These are phyloP conservation scores for Neonectria hederae DNA, from an alignment of 2,329 filamentous ascomycete species.

Conservation along the genomic window DNA sequence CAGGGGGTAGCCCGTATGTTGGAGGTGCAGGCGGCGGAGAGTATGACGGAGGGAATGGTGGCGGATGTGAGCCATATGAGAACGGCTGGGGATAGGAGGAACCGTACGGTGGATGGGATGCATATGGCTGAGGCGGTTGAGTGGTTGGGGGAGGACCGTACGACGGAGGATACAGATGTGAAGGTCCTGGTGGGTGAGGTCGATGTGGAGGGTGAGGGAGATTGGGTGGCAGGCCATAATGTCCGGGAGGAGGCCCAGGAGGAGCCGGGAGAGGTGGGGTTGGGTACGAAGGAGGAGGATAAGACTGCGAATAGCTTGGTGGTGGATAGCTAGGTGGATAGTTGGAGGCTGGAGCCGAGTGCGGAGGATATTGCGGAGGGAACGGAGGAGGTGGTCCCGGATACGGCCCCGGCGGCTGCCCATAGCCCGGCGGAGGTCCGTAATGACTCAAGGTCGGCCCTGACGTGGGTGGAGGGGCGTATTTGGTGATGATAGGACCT, in stretches of 20 bases:
- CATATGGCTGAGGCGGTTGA: constrained; percentile 19
- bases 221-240: constrained; percentile 27
- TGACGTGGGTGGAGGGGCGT: constrained; percentile 41
- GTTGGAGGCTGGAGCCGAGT: constrained; percentile 32
- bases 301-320: constrained; percentile 38
- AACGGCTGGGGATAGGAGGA: constrained; percentile 32
- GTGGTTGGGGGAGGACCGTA: constrained; percentile 34
- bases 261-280: constrained; percentile 35
- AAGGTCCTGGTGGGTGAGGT: constrained; percentile 19
- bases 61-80: constrained; percentile 33
- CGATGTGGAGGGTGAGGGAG: constrained; percentile 29
- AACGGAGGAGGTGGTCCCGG: constrained; percentile 37
- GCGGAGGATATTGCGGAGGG: constrained; percentile 36
- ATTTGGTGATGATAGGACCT: constrained; percentile 50
- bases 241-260: constrained; percentile 29
- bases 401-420: constrained; percentile 39
- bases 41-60: constrained; percentile 35
- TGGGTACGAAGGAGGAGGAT: constrained; percentile 37
- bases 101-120: constrained; percentile 17
- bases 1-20: constrained; percentile 28
- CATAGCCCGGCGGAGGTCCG: constrained; percentile 39
- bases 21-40: constrained; percentile 33
- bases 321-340: constrained; percentile 43
- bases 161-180: constrained; percentile 33
- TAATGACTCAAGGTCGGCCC: constrained; percentile 32